These are phyloP conservation scores for Huntiella moniliformis DNA, from an alignment of 2,329 filamentous ascomycete species.

Conservation along the genomic window DNA sequence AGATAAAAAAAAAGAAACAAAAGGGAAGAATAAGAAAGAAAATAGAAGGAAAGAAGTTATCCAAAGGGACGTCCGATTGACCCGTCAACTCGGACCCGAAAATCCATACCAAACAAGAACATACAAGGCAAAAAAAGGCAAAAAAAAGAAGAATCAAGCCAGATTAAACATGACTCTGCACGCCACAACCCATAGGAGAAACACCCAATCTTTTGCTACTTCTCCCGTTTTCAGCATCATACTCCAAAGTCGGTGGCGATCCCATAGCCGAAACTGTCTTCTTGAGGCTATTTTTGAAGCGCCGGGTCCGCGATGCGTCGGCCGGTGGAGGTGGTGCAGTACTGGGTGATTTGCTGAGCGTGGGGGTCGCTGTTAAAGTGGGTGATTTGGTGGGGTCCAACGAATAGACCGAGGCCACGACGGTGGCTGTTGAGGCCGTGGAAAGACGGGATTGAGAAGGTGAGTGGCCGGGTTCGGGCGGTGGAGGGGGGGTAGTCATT, in stretches of 20 bases:
- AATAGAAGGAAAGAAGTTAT: neutral
- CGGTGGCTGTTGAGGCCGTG: conserved; percentile 6
- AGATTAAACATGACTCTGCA: conserved; percentile 10
- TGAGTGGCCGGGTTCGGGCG: neutral
- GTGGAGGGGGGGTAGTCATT: no score
- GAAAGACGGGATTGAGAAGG: neutral
- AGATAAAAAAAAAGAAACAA: neutral
- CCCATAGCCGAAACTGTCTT: conserved; percentile 13
- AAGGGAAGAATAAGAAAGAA: neutral
- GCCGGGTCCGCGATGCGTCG: conserved; percentile 8
- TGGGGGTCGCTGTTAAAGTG: neutral
- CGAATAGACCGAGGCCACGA: conserved; percentile 1
- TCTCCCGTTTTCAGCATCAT: conserved; percentile 12
- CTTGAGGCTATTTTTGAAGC: conserved; percentile 9
- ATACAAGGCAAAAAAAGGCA: neutral
- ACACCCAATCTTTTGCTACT: conserved; percentile 11
- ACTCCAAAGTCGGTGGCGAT: conserved; percentile 11
- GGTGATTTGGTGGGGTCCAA: neutral
- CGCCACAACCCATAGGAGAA: conserved; percentile 9
- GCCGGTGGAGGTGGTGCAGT: neutral
- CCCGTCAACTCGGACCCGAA: neutral
- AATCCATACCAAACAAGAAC: neutral
- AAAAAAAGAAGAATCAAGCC: neutral
- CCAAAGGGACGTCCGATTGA: neutral
- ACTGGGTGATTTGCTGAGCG: neutral